phyloP scores from a whole-genome alignment of 352 stramenopile genomes.

The Pilasporangium apinafurcum region DNA sequence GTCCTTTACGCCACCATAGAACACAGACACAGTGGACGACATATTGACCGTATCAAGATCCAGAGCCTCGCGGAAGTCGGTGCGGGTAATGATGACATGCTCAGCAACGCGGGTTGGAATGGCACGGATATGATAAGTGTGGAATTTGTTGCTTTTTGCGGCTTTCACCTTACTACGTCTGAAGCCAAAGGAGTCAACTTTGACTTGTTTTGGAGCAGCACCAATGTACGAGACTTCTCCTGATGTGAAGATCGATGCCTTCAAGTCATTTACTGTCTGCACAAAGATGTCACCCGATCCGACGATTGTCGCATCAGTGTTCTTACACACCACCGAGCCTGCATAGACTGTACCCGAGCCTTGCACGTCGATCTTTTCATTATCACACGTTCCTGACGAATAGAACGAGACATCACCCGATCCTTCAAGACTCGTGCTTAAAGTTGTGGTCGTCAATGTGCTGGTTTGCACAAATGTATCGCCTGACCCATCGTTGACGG shows the following conservation, averaged over 20 bases:
- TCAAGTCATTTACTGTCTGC: slow-evolving; percentile 1
- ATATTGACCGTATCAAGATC: background rate
- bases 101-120: background rate
- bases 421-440: background rate
- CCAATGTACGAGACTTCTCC: slow-evolving; percentile 4
- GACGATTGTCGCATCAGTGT: background rate
- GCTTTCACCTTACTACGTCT: background rate
- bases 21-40: background rate
- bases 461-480: too few relatives aligned
- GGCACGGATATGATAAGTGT: background rate
- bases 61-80: background rate
- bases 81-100: background rate
- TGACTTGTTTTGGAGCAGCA: background rate
- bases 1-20: too few relatives aligned
- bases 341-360: slow-evolving; percentile 1
- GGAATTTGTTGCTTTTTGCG: background rate
- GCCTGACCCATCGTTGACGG: background rate
- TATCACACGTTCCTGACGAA: background rate
- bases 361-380: background rate
- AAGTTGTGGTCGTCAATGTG: background rate
- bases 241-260: background rate
- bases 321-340: slow-evolving; percentile 1
- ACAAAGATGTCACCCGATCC: slow-evolving; percentile 3
- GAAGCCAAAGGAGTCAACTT: background rate
- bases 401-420: background rate